phyloP scores from a whole-genome alignment of 2,329 filamentous ascomycete genomes.

The Colletotrichum sp. region DNA sequence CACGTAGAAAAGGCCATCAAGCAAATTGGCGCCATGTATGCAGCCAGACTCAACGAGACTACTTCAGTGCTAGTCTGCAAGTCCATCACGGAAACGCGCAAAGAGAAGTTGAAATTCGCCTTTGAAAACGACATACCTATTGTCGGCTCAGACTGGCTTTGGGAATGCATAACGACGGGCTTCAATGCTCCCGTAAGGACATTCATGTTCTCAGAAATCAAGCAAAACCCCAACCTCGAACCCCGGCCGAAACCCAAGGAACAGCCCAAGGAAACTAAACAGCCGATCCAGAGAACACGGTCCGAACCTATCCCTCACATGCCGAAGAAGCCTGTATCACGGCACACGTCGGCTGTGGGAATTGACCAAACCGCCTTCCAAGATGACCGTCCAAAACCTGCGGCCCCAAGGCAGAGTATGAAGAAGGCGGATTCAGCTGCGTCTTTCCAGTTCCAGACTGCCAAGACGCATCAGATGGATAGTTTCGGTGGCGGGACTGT shows the following conservation, averaged over 20 bases:
- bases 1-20: slow-evolving; percentile 80
- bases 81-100: slow-evolving; percentile 58
- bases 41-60: slow-evolving; percentile 74
- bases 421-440: slow-evolving; percentile 13
- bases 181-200: slow-evolving; percentile 47
- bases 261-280: neutral
- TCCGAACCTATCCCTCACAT: slow-evolving; percentile 6
- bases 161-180: slow-evolving; percentile 73
- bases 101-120: slow-evolving; percentile 82
- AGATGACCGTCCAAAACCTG: slow-evolving; percentile 20
- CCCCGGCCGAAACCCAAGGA: slow-evolving; percentile 3
- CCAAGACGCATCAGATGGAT: slow-evolving; percentile 40
- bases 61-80: slow-evolving; percentile 82
- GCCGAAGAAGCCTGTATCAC: slow-evolving; percentile 24
- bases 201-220: slow-evolving; percentile 54
- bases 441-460: slow-evolving; percentile 46
- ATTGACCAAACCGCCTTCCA: slow-evolving; percentile 47
- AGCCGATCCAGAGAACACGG: slow-evolving; percentile 12
- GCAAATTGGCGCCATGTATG: slow-evolving; percentile 81
- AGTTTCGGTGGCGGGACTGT: slow-evolving; percentile 29
- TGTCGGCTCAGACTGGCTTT: slow-evolving; percentile 85
- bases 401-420: neutral
- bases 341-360: slow-evolving; percentile 13
- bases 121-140: slow-evolving; percentile 77
- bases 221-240: neutral